These are phyloP conservation scores for Malus hybrid DNA, from an alignment of 331 rosid genomes.

Conservation along the genomic window DNA sequence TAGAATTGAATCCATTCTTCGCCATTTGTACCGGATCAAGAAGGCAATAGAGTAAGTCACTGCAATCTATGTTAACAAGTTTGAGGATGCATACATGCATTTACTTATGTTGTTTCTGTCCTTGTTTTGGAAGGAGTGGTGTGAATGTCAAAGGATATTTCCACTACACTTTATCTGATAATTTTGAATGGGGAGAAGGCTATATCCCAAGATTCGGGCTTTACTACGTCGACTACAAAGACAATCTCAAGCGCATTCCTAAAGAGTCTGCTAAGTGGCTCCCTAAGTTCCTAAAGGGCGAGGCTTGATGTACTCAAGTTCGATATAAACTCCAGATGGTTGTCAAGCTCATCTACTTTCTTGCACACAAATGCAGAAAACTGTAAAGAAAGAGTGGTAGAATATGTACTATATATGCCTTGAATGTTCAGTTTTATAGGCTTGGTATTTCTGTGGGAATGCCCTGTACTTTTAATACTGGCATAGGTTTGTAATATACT, in stretches of 20 bases:
- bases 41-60: neutral
- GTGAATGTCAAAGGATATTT: conserved; percentile 15
- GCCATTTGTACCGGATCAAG: conserved; percentile 1
- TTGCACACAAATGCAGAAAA: neutral
- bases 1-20: conserved; percentile 1
- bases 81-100: neutral
- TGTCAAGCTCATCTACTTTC: neutral
- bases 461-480: too few relatives aligned
- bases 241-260: conserved; percentile 14
- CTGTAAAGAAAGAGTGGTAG: neutral
- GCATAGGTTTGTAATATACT: too few relatives aligned
- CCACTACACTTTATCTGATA: conserved; percentile 6
- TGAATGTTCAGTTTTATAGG: neutral
- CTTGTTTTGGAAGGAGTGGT: neutral
- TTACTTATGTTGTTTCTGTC: neutral
- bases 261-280: conserved; percentile 15
- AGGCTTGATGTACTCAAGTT: neutral
- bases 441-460: neutral
- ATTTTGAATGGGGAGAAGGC: conserved; percentile 6
- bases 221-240: neutral
- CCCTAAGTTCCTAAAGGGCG: neutral
- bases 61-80: neutral
- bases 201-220: neutral
- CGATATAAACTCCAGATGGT: neutral
- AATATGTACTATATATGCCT: neutral